These are phyloP conservation scores for Mayamaea pseudoterrestris DNA, from an alignment of 108 stramenopile genomes.

Conservation along the genomic window DNA sequence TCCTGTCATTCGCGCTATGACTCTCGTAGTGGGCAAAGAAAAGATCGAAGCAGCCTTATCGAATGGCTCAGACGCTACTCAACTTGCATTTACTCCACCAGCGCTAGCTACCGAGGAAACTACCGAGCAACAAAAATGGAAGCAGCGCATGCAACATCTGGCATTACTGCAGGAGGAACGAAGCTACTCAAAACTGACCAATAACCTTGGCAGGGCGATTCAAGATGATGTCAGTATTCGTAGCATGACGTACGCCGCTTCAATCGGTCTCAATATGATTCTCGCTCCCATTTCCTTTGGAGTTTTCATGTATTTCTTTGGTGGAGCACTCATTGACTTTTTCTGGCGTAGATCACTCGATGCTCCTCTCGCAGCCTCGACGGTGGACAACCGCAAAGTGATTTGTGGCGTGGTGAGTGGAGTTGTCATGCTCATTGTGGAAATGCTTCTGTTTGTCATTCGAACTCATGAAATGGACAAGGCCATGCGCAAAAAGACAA, in stretches of 20 bases:
- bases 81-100: constrained; percentile 19
- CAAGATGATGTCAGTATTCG: constrained; percentile 59
- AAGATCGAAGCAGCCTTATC: constrained; percentile 14
- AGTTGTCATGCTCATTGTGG: constrained; percentile 71
- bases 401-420: constrained; percentile 68
- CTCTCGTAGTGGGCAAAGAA: neutral
- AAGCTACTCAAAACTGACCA: constrained; percentile 40
- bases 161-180: constrained; percentile 46
- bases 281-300: constrained; percentile 76
- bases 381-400: constrained; percentile 42
- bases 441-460: constrained; percentile 83
- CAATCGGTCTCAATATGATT: constrained; percentile 79
- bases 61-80: too few relatives aligned
- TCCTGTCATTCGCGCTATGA: neutral
- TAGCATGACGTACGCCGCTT: constrained; percentile 75
- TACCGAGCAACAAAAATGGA: constrained; percentile 15
- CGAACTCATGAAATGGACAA: constrained; percentile 69
- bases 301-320: constrained; percentile 76
- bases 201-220: constrained; percentile 28
- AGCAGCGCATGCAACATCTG: constrained; percentile 41
- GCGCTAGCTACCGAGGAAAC: constrained; percentile 8
- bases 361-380: neutral
- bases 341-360: constrained; percentile 21
- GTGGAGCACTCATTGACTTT: constrained; percentile 40
- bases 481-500: constrained; percentile 43